Evolutionary conservation across 345 rosid genomes (phyloP).

Genomic region (Odontarrhena argentea): DNA sequence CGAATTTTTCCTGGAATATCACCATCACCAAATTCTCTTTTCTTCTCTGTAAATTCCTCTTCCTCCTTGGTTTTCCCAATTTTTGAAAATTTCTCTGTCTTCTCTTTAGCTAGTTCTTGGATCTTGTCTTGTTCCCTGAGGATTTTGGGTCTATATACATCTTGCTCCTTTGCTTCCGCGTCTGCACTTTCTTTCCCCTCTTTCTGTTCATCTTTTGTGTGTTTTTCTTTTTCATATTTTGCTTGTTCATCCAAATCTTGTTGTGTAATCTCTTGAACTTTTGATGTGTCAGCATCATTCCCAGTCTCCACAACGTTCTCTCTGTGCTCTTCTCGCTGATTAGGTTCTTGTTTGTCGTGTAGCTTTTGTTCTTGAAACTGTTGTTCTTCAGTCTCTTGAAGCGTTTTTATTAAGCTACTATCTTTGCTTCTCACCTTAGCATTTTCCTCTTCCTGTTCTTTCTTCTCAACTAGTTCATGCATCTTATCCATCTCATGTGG

Average conservation of each 20-base stretch:
- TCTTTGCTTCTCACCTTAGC: background rate
- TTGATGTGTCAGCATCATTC: background rate
- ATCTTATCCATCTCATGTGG: background rate
- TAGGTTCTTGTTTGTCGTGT: background rate
- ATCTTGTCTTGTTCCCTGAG: conserved; percentile 7
- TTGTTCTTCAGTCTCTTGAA: conserved; percentile 10
- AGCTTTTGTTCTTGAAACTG: background rate
- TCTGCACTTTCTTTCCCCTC: background rate
- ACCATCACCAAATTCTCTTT: conserved; percentile 15
- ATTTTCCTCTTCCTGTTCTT: background rate
- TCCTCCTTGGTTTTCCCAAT: background rate
- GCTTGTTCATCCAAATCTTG: conserved; percentile 3
- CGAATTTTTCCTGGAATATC: background rate
- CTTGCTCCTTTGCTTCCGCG: background rate
- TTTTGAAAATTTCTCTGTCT: background rate
- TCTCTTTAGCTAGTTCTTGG: conserved; percentile 11
- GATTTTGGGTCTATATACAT: conserved; percentile 4
- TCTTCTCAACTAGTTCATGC: background rate
- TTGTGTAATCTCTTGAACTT: conserved; percentile 13
- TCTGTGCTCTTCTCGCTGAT: too few relatives aligned
- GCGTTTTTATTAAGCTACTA: background rate
- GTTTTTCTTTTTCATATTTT: background rate
- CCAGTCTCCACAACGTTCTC: background rate
- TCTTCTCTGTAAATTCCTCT: conserved; percentile 4
- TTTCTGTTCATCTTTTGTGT: conserved; percentile 2